Evolutionary conservation across 2,329 filamentous ascomycete genomes (phyloP), one percentile per base, ranked within the genome.

Genomic region (Hypoxylon sp.): DNA sequence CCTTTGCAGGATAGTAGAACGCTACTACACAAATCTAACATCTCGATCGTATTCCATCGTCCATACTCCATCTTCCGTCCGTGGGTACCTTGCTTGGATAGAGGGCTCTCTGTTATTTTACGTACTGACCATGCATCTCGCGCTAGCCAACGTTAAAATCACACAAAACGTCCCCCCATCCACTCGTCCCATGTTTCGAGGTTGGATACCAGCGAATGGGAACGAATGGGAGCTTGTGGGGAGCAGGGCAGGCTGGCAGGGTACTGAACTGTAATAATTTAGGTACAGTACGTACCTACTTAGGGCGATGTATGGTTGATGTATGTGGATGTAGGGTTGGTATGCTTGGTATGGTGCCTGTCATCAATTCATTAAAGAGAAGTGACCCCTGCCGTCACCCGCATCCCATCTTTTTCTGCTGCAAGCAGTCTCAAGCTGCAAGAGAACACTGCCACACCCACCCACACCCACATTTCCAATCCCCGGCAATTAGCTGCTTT

Each of bases 401-500:
- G 61, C 61, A 67, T 70, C 62, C 44, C 68, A 66, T 68, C 55
- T 59, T 33, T 65, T 37, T 56, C 33, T 30, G 42, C 57, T 68
- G 51, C 64, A 64, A 66, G 46, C 50, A 60, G 44, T 46, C 33
- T 46, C 20, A 33, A 53, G 22, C 20, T 61, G 33, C 14, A 51
- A 50, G 42, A 25, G 48, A 25, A 59, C 69, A 68, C 66, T 72
- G 66, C 69, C 69, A 70, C 66, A 66, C 64, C 68, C 61, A 37
- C 31, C 11, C 31, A 33, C 31, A 33, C 31, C 31, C 31, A 33
- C 65, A 71, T 64, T 61, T 64, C 20, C 10, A 44, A 48, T 53
- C 40, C 69, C 70, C 70, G 70, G 70, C 70, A 72, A 72, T 72
- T 72, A 72, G 61, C 66, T 68, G 59, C 62, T 68, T 66, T 50